Evolutionary conservation across 495 filamentous ascomycete species (phyloP).

Genomic region (Hypomontagnella monticulosa): DNA sequence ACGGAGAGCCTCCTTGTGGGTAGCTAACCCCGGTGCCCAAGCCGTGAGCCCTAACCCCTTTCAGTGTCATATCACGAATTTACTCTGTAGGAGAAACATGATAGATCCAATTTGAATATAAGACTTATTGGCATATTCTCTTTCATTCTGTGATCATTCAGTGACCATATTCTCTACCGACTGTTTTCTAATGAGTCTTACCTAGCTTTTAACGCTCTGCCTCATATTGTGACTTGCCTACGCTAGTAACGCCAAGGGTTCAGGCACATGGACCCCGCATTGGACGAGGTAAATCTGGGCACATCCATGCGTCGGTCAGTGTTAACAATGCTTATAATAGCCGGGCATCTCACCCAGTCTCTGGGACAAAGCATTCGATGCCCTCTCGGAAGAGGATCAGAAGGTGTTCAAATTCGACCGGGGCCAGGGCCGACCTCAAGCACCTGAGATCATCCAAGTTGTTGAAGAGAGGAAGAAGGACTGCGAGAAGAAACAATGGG

Average conservation of each 20-base stretch:
- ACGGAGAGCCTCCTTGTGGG: too few relatives aligned
- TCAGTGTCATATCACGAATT: too few relatives aligned
- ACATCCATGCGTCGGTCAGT: not conserved
- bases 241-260: not conserved
- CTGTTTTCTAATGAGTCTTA: too few relatives aligned
- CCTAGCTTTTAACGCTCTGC: too few relatives aligned
- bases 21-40: too few relatives aligned
- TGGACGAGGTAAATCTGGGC: not conserved
- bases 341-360: not conserved
- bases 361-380: constrained; percentile 3
- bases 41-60: too few relatives aligned
- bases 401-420: not conserved
- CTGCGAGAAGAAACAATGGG: constrained; percentile 10
- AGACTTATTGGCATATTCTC: too few relatives aligned
- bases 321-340: not conserved
- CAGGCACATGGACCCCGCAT: constrained; percentile 1
- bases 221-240: too few relatives aligned
- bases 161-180: too few relatives aligned
- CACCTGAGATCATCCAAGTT: not conserved
- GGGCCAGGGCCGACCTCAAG: not conserved
- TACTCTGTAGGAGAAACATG: too few relatives aligned
- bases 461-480: constrained; percentile 3
- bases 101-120: too few relatives aligned
- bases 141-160: too few relatives aligned
- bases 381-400: not conserved